These are phyloP conservation scores for Pezicula radicicola DNA, from an alignment of 2,329 filamentous ascomycete genomes.

Conservation along the genomic window DNA sequence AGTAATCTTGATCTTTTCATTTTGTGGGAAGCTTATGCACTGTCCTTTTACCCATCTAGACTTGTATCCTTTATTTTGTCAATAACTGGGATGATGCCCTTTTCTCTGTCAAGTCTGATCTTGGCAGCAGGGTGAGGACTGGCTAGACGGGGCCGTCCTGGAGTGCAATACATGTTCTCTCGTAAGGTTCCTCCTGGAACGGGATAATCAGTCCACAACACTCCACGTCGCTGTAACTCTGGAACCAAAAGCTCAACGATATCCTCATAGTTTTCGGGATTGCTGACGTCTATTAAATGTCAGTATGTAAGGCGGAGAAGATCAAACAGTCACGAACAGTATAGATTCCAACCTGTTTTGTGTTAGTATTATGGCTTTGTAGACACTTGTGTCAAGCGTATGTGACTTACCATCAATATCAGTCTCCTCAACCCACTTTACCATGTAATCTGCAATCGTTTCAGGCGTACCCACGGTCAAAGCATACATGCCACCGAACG, in stretches of 20 bases:
- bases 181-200: constrained; percentile 54
- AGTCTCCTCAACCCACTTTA: constrained; percentile 63
- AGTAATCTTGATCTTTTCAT: too few species aligned
- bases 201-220: constrained; percentile 46
- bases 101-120: too few species aligned
- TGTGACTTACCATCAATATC: constrained; percentile 56
- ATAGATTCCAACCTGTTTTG: constrained; percentile 56
- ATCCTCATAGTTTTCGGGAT: constrained; percentile 63
- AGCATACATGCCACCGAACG: not conserved
- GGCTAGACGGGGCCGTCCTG: too few species aligned
- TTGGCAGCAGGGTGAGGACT: too few species aligned
- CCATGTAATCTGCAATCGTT: constrained; percentile 45
- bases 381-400: too few species aligned
- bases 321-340: not conserved
- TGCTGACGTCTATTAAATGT: constrained; percentile 56
- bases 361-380: too few species aligned
- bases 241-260: constrained; percentile 62
- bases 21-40: too few species aligned
- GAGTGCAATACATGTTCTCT: constrained; percentile 48
- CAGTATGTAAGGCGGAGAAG: not conserved
- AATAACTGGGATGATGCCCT: too few species aligned
- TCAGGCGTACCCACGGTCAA: not conserved
- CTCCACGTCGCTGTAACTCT: constrained; percentile 53
- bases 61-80: too few species aligned
- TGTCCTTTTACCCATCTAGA: too few species aligned